Evolutionary conservation across 1,284 basidiomycete species (phyloP).

Genomic region (Marasmius fiardii): DNA sequence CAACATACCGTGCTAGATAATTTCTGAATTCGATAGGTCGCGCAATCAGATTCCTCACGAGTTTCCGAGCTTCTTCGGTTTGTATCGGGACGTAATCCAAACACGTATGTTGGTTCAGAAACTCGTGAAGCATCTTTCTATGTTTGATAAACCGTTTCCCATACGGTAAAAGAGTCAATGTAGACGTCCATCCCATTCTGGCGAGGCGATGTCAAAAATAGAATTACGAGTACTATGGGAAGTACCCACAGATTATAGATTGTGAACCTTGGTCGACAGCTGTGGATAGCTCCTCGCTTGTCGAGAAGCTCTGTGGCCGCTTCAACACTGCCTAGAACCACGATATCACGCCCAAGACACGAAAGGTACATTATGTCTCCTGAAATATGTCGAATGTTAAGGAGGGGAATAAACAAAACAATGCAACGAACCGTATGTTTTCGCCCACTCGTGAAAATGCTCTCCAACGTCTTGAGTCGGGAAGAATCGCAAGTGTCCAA

Average conservation of each 20-base stretch:
- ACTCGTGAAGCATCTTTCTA: slow-evolving; percentile 17
- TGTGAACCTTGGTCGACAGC: slow-evolving; percentile 11
- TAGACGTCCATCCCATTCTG: slow-evolving; percentile 21
- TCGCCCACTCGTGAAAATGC: slow-evolving; percentile 16
- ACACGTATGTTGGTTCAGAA: slow-evolving; percentile 14
- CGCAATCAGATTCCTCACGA: slow-evolving; percentile 15
- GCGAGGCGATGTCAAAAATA: not conserved
- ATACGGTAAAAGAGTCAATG: slow-evolving; percentile 17
- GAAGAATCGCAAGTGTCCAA: slow-evolving; percentile 15
- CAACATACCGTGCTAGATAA: not conserved
- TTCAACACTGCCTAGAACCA: slow-evolving; percentile 13
- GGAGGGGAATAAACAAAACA: not conserved
- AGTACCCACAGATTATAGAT: slow-evolving; percentile 10
- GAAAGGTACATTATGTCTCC: slow-evolving; percentile 15
- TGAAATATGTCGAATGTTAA: not conserved
- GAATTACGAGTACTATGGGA: not conserved
- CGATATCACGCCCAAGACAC: slow-evolving; percentile 6
- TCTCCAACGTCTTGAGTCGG: slow-evolving; percentile 12
- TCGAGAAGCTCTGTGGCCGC: slow-evolving; percentile 14
- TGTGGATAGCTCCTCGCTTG: slow-evolving; percentile 14
- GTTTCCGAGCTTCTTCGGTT: slow-evolving; percentile 13
- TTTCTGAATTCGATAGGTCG: not conserved
- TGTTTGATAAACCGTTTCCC: slow-evolving; percentile 19
- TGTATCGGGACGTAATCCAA: slow-evolving; percentile 16
- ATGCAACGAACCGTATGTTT: slow-evolving; percentile 15